Conservation (phyloP, 768 basidiomycete genomes). For the Phaffia tasmanica region DNA sequence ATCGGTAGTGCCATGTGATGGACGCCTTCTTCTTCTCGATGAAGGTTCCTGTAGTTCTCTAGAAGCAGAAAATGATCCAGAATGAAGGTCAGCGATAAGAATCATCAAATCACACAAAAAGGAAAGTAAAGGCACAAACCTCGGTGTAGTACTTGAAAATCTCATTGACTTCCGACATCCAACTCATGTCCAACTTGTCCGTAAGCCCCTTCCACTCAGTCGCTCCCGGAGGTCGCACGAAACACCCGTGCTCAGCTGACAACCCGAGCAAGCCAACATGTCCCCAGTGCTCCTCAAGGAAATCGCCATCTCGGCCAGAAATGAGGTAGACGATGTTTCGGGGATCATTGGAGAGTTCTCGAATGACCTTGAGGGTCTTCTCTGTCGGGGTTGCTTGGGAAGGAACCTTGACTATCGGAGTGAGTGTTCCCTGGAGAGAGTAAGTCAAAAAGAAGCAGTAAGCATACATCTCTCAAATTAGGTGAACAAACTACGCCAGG, state of each 20-base stretch:
- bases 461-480: neutral
- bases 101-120: neutral
- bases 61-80: conserved; percentile 24
- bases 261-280: conserved; percentile 72
- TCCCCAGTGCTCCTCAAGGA: conserved; percentile 84
- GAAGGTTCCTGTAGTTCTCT: conserved; percentile 87
- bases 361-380: conserved; percentile 61
- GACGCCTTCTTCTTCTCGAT: conserved; percentile 96
- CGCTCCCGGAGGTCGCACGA: conserved; percentile 62
- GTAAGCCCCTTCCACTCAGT: conserved; percentile 77
- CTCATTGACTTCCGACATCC: conserved; percentile 92
- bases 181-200: conserved; percentile 85
- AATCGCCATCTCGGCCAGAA: conserved; percentile 84
- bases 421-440: conserved; percentile 66
- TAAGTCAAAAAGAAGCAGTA: neutral
- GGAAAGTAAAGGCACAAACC: conserved; percentile 41
- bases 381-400: conserved; percentile 72
- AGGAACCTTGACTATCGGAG: conserved; percentile 91
- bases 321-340: conserved; percentile 92
- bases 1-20: conserved; percentile 96
- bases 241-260: conserved; percentile 91
- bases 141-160: conserved; percentile 95
- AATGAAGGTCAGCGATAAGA: conserved; percentile 2
- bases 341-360: conserved; percentile 62
- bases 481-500: neutral